Evolutionary conservation across 1,284 basidiomycete species (phyloP).

Genomic region (Ceratobasidium papillatum): DNA sequence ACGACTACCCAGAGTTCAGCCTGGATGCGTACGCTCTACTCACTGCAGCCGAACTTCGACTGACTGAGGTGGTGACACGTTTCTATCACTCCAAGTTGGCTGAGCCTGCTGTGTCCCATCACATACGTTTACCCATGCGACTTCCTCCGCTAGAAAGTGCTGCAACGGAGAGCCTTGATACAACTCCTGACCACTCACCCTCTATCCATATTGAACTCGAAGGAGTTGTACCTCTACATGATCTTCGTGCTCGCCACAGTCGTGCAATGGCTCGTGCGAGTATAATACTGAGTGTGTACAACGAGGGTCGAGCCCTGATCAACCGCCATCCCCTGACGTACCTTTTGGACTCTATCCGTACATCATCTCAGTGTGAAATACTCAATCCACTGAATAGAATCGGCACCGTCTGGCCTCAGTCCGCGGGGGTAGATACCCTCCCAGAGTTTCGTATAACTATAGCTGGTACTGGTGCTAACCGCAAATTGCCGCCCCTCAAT

Average conservation of each 20-base stretch:
- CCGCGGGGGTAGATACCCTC: not conserved
- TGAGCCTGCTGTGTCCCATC: not conserved
- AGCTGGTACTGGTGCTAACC: not conserved
- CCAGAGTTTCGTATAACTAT: not conserved
- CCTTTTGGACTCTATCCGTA: not conserved
- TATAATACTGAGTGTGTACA: not conserved
- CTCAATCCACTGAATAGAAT: not conserved
- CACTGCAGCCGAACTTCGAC: slow-evolving; percentile 1
- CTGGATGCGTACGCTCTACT: slow-evolving; percentile 5
- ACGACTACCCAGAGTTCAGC: slow-evolving; percentile 6
- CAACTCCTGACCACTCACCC: not conserved
- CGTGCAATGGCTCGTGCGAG: not conserved
- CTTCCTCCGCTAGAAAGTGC: not conserved
- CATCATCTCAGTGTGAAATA: not conserved
- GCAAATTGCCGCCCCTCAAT: not conserved
- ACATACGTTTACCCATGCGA: not conserved
- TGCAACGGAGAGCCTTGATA: not conserved
- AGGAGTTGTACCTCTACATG: not conserved
- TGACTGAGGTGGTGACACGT: not conserved
- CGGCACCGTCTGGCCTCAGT: not conserved
- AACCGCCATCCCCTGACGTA: not conserved
- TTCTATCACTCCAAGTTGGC: not conserved
- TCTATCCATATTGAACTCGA: too few species aligned
- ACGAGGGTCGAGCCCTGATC: not conserved
- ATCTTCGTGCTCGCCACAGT: too few species aligned